phyloP scores from a whole-genome alignment of 768 basidiomycete genomes.

The Boletus rufocinnamomeus region DNA sequence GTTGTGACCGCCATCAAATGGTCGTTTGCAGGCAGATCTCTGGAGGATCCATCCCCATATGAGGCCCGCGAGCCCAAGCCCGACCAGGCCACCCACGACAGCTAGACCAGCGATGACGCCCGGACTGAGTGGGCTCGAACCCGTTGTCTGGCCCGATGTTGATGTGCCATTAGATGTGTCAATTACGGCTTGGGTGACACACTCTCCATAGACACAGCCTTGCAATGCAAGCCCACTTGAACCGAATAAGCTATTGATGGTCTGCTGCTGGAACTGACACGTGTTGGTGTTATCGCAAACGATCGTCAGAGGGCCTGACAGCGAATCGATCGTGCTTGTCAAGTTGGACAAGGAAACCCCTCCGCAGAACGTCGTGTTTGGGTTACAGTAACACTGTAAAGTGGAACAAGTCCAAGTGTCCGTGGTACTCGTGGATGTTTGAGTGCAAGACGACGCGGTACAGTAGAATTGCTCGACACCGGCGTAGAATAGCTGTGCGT shows the following conservation, averaged over 20 bases:
- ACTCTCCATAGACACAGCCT: constrained; percentile 86
- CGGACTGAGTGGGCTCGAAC: constrained; percentile 55
- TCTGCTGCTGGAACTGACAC: constrained; percentile 77
- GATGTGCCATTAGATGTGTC: constrained; percentile 50
- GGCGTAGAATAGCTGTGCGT: constrained; percentile 74
- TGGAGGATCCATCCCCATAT: constrained; percentile 63
- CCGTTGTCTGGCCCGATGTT: constrained; percentile 25
- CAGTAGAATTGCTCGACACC: constrained; percentile 91
- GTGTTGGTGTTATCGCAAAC: constrained; percentile 61
- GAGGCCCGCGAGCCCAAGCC: constrained; percentile 59
- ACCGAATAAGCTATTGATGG: constrained; percentile 74
- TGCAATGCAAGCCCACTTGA: constrained; percentile 66
- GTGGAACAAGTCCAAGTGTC: constrained; percentile 70
- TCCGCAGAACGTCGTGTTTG: constrained; percentile 77
- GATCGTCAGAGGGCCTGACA: constrained; percentile 67
- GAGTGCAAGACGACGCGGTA: constrained; percentile 66
- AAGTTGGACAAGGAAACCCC: constrained; percentile 47
- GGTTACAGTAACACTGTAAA: constrained; percentile 72
- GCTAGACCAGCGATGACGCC: constrained; percentile 93
- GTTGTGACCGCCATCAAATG: constrained; percentile 39
- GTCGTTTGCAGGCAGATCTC: constrained; percentile 55
- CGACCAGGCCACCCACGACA: constrained; percentile 70
- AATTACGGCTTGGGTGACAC: constrained; percentile 78
- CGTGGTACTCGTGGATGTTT: constrained; percentile 47
- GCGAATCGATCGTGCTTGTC: constrained; percentile 60